Base-by-base conservation (phyloP, 805 yeast genomes). In the Saccharomycopsis selenospora region DNA sequence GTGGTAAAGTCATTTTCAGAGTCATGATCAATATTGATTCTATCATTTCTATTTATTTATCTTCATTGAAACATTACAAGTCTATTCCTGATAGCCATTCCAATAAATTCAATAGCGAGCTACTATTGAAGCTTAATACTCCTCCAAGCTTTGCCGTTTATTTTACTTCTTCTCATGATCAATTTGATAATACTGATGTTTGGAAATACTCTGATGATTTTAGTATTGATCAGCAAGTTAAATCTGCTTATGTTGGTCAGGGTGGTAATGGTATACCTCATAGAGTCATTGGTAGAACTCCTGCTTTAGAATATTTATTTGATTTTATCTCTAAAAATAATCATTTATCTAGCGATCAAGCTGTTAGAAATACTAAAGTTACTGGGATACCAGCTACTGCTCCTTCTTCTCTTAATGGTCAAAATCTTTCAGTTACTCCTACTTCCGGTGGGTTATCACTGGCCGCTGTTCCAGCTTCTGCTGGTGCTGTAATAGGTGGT, bases 201-300 rank as follows among this genome's bases (percentile, higher is more conserved):
- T 82, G 90, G 90, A 80, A 85, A 1, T 80, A 83, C 23, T 84
- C 91, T 63, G 91, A 83, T 50, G 95, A 85, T 64, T 85, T 85
- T 56, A 80, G 87, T 50, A 93, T 85, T 57, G 90, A 86, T 11
- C 88, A 82, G 58, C 91, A 85, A 60, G 93, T 85, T 4, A 78
- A 77, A 47, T 74, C 72, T 50, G 91, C 93, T 0, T 78, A 69
- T 59, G 67, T 71, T 26, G 79, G 79, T 3, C 85, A 23, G 11
- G 52, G 49, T 11, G 55, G 55, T 11, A 52, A 45, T 14, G 26
- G 28, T 18, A 38, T 49, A 3, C 50, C 55, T 27, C 55, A 52
- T 23, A 42, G 40, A 25, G 49, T 52, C 26, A 49, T 49, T 17
- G 55, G 55, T 4, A 23, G 55, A n/a, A 46, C 23, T 14, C 43